Evolutionary conservation across 2,329 filamentous ascomycete genomes (phyloP).

Genomic region (Tolypocladium paradoxum): DNA sequence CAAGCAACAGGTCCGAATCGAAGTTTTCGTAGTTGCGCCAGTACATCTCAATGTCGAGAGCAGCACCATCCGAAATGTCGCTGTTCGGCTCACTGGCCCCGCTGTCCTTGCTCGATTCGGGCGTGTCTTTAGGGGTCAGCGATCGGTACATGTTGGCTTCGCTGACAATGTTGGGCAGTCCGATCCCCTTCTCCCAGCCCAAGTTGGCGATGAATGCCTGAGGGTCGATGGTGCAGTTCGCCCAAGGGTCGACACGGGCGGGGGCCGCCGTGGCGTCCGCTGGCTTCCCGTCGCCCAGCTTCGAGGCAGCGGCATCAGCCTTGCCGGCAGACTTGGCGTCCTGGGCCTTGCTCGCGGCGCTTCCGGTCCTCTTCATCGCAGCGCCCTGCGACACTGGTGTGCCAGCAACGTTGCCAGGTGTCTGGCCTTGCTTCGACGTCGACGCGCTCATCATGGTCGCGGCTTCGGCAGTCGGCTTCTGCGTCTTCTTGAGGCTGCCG

Average conservation of each 20-base stretch:
- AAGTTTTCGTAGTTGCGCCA: conserved; percentile 40
- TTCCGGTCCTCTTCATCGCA: conserved; percentile 40
- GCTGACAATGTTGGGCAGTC: conserved; percentile 33
- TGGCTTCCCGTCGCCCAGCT: conserved; percentile 17
- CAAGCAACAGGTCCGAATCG: conserved; percentile 32
- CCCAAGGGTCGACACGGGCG: conserved; percentile 22
- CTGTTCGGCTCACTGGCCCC: conserved; percentile 50
- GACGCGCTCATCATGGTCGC: conserved; percentile 29
- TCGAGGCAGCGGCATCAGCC: conserved; percentile 15
- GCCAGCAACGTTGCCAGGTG: conserved; percentile 29
- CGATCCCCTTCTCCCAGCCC: conserved; percentile 18
- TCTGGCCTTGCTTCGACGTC: conserved; percentile 37
- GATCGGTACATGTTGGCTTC: conserved; percentile 44
- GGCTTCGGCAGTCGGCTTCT: conserved; percentile 14
- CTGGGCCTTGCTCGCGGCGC: conserved; percentile 29
- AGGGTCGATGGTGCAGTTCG: conserved; percentile 38
- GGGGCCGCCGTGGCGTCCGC: conserved; percentile 10
- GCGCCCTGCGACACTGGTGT: conserved; percentile 41
- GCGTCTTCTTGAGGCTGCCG: conserved; percentile 28
- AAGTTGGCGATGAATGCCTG: conserved; percentile 26
- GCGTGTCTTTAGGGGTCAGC: conserved; percentile 51
- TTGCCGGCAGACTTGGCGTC: conserved; percentile 22
- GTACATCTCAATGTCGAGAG: conserved; percentile 40
- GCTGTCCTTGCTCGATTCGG: conserved; percentile 52
- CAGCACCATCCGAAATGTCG: conserved; percentile 45